Percentiles rank a stretch among this genome's conserved stretches.
phyloP scores from a whole-genome alignment of 345 rosid genomes.

The Cardamine chenopodiifolia region DNA sequence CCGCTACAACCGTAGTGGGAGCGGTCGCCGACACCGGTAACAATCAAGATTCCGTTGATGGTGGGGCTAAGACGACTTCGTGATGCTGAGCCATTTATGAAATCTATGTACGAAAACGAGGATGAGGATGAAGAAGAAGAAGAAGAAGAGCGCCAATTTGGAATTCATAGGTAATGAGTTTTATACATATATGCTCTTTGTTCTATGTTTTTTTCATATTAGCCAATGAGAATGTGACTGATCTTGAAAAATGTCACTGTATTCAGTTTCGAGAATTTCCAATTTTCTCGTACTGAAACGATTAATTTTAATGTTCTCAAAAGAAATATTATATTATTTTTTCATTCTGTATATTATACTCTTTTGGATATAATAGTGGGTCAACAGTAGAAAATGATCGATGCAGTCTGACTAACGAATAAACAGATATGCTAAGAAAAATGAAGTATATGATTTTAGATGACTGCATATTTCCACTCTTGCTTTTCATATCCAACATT shows the following conservation, averaged over 20 bases:
- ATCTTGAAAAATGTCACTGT: not conserved
- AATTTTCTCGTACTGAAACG: not conserved
- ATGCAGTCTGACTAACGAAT: not conserved
- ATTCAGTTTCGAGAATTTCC: slow-evolving; percentile 20
- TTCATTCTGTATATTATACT: not conserved
- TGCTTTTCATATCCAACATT: not conserved
- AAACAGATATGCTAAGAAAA: too few species aligned
- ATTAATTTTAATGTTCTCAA: too few species aligned
- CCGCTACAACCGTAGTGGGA: slow-evolving; percentile 11
- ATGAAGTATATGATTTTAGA: not conserved
- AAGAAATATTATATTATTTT: not conserved
- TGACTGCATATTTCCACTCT: not conserved
- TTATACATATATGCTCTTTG: slow-evolving; percentile 4
- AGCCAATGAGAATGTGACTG: slow-evolving; percentile 25
- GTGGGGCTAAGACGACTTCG: slow-evolving; percentile 12
- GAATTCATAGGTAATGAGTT: slow-evolving; percentile 29
- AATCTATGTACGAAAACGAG: slow-evolving; percentile 38
- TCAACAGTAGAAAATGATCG: not conserved
- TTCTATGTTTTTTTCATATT: not conserved
- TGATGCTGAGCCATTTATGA: slow-evolving; percentile 46
- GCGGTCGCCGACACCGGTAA: not conserved
- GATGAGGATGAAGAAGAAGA: slow-evolving; percentile 39
- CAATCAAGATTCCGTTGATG: slow-evolving; percentile 24
- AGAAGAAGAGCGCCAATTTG: slow-evolving; percentile 22
- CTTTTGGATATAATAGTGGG: not conserved